Conservation (phyloP, 179 eudicot genomes). For the Camellia oleifera region DNA sequence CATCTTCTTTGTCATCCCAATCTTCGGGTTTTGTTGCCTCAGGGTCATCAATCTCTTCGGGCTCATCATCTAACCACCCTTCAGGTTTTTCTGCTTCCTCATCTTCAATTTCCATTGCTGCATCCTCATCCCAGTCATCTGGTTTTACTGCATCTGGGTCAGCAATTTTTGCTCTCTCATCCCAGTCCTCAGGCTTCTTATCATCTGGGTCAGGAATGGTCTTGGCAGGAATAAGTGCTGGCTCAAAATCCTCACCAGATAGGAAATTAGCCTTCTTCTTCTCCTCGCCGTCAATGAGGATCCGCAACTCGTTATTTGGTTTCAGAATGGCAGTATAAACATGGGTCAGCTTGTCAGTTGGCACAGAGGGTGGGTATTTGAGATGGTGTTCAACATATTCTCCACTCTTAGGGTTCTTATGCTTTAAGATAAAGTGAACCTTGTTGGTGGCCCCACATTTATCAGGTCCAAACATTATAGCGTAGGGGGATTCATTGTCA, state of each 20-base stretch:
- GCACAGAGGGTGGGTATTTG: conserved; percentile 75
- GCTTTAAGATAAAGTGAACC: conserved; percentile 86
- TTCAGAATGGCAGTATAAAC: conserved; percentile 76
- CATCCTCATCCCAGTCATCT: conserved; percentile 94
- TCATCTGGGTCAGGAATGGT: conserved; percentile 88
- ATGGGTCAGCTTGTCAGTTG: conserved; percentile 74
- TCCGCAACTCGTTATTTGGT: conserved; percentile 58
- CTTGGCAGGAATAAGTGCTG: conserved; percentile 69
- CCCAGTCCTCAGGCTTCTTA: conserved; percentile 87
- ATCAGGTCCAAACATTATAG: conserved; percentile 92
- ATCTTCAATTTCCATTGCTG: conserved; percentile 80
- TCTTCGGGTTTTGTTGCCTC: conserved; percentile 87
- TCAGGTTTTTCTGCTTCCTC: conserved; percentile 80
- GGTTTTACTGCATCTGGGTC: conserved; percentile 74
- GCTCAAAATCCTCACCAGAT: conserved; percentile 65
- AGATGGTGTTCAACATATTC: conserved; percentile 80
- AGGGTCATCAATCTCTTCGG: conserved; percentile 82
- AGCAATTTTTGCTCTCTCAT: conserved; percentile 69
- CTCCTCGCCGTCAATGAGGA: conserved; percentile 84
- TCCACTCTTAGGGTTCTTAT: conserved; percentile 79
- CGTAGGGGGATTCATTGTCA: conserved; percentile 75
- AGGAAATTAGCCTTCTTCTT: conserved; percentile 71
- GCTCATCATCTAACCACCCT: conserved; percentile 92
- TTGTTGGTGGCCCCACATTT: conserved; percentile 86
- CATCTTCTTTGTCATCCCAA: conserved; percentile 94